Evolutionary conservation across 805 yeast species (phyloP), one percentile per base, ranked within the genome.

Genomic region (Priceomyces haplophilus): DNA sequence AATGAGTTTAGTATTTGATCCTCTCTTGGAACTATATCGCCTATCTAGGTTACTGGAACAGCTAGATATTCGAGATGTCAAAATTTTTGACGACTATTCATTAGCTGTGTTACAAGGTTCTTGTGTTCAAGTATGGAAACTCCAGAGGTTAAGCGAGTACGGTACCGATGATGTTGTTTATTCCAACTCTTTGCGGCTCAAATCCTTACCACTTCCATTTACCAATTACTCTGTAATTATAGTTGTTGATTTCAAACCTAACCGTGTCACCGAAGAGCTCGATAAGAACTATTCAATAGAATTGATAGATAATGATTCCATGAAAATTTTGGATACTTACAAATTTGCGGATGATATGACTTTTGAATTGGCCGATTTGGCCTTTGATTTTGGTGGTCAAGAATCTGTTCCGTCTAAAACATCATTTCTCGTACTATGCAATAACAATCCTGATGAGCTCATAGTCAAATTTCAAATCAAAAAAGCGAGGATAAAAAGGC

Each of bases 341-440:
- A 40, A 47, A 7, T 50, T 45, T 33, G 33, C 48, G 5, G 42
- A 40, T 17, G 19, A 41, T 7, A 33, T 36, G 1, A 47, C 47
- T 6, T 36, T 45, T 3, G 61, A 57, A 31, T 40, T 53, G 23
- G 48, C 51, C 17, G 63, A 58, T 43, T 39, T 61, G 7, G 41
- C 53, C 34, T 34, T 32, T 34, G 37, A 34, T 18, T 13, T n/a
- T 8, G 10, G 8, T 19, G 10, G 37, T 13, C 38, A 15, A 34
- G 34, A 19, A 37, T 37, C 31, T 10, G 29, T 37, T 12, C 16
- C 25, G 7, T 20, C 5, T 12, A 13, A 12, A 21, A 15, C 15
- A 21, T 18, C 43, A 3, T 55, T 54, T 31, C 36, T 56, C 15
- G 58, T 45, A 1, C 19, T 59, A n/a, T 42, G 48, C 31, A 49